Base-by-base conservation (phyloP, 176 grass and related monocot species). In the Tillandsia fasciculata region DNA sequence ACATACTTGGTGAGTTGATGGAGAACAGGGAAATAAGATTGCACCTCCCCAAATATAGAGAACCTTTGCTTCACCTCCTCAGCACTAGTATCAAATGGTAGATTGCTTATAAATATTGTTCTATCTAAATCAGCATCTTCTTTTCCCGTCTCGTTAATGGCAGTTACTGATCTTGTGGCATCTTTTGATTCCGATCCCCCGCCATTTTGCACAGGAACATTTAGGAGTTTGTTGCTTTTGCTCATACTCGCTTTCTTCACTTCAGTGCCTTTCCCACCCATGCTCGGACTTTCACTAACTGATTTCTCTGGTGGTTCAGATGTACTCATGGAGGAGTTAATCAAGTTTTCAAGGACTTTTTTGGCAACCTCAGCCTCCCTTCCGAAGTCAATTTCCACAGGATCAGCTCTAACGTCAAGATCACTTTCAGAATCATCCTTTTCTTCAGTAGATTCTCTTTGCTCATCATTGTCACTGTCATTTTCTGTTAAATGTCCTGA, bases 1-100 rank as follows among this genome's bases (percentile, higher is more conserved):
- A 83, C 89, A 75, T 85, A 97, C 94, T 90, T 97, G 61, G 89
- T 97, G 69, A 92, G 82, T 82, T 90, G 86, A 85, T 97, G 94
- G 70, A 97, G 86, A 70, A 97, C 94, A 2, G 79, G 86, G 54
- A 83, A 66, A 86, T 87, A 92, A 57, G 94, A 92, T 83, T 92
- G 72, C 8, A 97, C 82, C 63, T 87, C 87, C 71, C 94, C 94
- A 71, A 92, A 97, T 20, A 87, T 66, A 69, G 89, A 83, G 66
- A 97, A 97, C 68, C 87, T 83, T 63, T 79, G 72, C 64, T 73
- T 82, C 33, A 97, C 84, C 71, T 92, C 94, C 79, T 92, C 81
- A 56, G 69, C 82, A 8, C 67, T 85, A 67, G 79, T 63, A 85
- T 87, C 94, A 72, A 97, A 97, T 67, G 94, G 89, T 82, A 97